These are phyloP conservation scores for Vachellia collinsii DNA, from an alignment of 306 rosid species.

Conservation along the genomic window DNA sequence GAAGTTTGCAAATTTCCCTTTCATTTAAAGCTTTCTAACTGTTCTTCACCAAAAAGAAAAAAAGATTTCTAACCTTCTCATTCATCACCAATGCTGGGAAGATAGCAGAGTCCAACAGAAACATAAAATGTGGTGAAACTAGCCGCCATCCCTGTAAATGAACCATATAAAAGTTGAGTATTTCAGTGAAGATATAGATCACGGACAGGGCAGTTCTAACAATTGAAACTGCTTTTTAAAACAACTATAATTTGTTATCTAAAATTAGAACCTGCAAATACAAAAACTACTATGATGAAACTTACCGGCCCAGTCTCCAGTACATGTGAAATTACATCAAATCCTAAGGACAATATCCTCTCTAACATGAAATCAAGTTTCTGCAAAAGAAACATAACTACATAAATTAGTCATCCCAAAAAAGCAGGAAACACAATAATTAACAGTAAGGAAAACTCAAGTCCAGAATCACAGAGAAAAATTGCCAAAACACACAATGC, in stretches of 20 bases:
- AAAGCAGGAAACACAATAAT: conserved; percentile 23
- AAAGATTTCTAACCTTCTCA: conserved; percentile 64
- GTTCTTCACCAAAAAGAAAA: conserved; percentile 53
- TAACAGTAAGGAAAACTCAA: conserved; percentile 24
- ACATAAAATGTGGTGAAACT: conserved; percentile 84
- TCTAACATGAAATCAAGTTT: conserved; percentile 67
- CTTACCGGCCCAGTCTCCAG: conserved; percentile 88
- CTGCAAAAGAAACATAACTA: conserved; percentile 54
- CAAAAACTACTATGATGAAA: conserved; percentile 26
- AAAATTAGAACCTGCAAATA: conserved; percentile 8
- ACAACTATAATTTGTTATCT: neutral
- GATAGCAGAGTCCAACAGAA: conserved; percentile 74
- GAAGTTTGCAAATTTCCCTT: neutral
- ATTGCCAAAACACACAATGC: neutral
- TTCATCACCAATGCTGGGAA: conserved; percentile 81
- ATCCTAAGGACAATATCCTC: conserved; percentile 77
- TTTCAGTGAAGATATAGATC: conserved; percentile 12
- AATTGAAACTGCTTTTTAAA: conserved; percentile 24
- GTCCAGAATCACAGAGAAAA: conserved; percentile 28
- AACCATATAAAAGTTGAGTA: conserved; percentile 27
- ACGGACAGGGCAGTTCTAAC: conserved; percentile 1
- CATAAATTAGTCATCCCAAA: conserved; percentile 33
- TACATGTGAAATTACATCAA: conserved; percentile 83
- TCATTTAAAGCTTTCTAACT: conserved; percentile 47
- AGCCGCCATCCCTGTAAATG: conserved; percentile 86